These are phyloP conservation scores for Suhomyces taliae DNA, from an alignment of 1,139 yeast genomes.

Conservation along the genomic window DNA sequence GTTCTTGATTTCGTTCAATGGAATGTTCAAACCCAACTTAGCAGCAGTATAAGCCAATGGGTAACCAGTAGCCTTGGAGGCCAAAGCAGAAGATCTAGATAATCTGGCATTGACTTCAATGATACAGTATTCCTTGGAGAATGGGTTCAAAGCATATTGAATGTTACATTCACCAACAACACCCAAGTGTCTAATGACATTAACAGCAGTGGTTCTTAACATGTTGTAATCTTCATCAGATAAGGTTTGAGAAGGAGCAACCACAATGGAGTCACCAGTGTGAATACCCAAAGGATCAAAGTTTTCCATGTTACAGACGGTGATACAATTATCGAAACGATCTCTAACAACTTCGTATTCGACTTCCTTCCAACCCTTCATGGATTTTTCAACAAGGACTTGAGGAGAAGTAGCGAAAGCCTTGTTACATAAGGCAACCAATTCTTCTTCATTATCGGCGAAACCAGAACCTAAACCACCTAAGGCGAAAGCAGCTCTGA, in stretches of 20 bases:
- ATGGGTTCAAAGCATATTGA: conserved; percentile 95
- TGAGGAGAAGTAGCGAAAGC: conserved; percentile 97
- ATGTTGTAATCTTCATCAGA: conserved; percentile 97
- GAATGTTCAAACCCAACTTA: conserved; percentile 89
- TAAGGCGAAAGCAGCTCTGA: conserved; percentile 95
- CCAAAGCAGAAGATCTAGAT: conserved; percentile 96
- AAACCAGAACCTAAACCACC: conserved; percentile 99
- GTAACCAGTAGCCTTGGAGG: conserved; percentile 98
- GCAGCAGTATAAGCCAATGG: conserved; percentile 99
- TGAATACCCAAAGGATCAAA: conserved; percentile 98
- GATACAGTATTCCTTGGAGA: conserved; percentile 91
- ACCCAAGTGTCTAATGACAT: conserved; percentile 95
- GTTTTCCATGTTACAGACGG: conserved; percentile 99
- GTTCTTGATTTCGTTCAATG: conserved; percentile 88
- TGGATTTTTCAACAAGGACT: conserved; percentile 89
- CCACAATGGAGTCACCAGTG: conserved; percentile 98
- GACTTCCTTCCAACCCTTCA: conserved; percentile 99
- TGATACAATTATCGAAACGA: conserved; percentile 95
- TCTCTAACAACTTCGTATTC: conserved; percentile 99
- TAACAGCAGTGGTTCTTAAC: conserved; percentile 97
- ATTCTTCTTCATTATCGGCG: conserved; percentile 86
- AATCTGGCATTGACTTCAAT: conserved; percentile 98
- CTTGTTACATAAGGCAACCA: conserved; percentile 79
- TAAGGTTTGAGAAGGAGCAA: conserved; percentile 97
- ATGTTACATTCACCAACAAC: conserved; percentile 99